Evolutionary conservation across 1,284 basidiomycete genomes (phyloP).

Genomic region (Leccinum pachyderme): DNA sequence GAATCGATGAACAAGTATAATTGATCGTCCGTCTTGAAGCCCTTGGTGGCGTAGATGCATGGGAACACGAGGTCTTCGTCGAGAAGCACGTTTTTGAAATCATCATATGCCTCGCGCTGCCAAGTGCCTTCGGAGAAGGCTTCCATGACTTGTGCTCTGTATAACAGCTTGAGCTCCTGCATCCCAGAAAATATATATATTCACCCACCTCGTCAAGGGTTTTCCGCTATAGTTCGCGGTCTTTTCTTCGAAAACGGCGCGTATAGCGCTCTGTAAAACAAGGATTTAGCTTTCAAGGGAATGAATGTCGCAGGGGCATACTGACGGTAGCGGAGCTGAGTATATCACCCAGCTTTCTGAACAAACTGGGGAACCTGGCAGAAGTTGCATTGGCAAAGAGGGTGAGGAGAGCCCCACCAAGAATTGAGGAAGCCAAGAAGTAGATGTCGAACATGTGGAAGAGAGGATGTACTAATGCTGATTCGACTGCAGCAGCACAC

Average conservation of each 20-base stretch:
- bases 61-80: constrained; percentile 23
- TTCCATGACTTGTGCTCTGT: constrained; percentile 16
- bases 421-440: constrained; percentile 8
- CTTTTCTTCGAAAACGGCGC: neutral
- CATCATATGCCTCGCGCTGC: constrained; percentile 21
- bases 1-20: constrained; percentile 24
- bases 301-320: neutral
- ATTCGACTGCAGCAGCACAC: neutral
- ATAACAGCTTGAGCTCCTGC: neutral
- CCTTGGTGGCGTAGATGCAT: constrained; percentile 24
- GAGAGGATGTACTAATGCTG: neutral
- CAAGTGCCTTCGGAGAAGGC: constrained; percentile 17
- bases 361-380: constrained; percentile 5
- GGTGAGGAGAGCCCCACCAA: constrained; percentile 18
- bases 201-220: constrained; percentile 17
- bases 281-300: neutral
- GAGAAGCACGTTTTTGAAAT: constrained; percentile 21
- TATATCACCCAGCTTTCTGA: constrained; percentile 5
- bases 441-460: constrained; percentile 14
- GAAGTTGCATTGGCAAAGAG: constrained; percentile 15
- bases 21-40: constrained; percentile 24
- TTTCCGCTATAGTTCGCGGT: constrained; percentile 6
- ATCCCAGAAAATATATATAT: neutral
- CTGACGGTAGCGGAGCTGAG: constrained; percentile 7
- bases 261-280: constrained; percentile 5